Base-by-base conservation (phyloP, 345 rosid species). In the Lumnitzera racemosa region DNA sequence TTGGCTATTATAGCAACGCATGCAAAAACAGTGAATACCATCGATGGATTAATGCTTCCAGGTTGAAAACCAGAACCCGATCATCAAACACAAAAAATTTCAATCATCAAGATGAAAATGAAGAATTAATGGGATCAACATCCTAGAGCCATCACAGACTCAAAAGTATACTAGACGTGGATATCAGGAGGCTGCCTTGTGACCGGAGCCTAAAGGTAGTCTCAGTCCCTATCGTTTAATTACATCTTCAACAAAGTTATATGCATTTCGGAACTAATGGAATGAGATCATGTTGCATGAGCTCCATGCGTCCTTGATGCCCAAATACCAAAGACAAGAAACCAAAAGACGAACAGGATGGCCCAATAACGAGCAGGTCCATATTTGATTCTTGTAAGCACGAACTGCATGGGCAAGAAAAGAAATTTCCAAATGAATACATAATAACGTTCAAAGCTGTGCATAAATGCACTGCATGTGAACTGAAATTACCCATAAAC, bases 331-430 rank as follows among this genome's bases (percentile, higher is more conserved):
- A 89, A 89, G 62, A 92, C 96, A 49, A 92, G 94, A 85, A 92
- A 92, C 96, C 98, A 92, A 81, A 92, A 87, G 70, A 89, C 89
- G 64, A 92, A 89, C 61, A 92, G 78, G 74, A 89, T 85, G 5
- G 98, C 97, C 98, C 96, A 92, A 77, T 89, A 89, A 51, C 97
- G 89, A 55, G 97, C 98, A 48, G 98, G 98, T 61, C 98, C 98
- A 17, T 89, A 87, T 79, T 76, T 92, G 78, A 92, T 89, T 79
- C 98, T 82, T n/a, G 90, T 82, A 24, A 92, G 86, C 80, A 92
- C 96, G 72, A 87, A 70, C 98, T 92, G 97, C 87, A 72, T 36
- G 63, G 62, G 63, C 70, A 61, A 52, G 59, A 17, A 27, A 51
- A 17, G 11, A 51, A 29, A 25, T 61, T 15, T 15, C 3, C 24